These are phyloP conservation scores for Boletus calvinii DNA, from an alignment of 1,284 basidiomycete species.

Conservation along the genomic window DNA sequence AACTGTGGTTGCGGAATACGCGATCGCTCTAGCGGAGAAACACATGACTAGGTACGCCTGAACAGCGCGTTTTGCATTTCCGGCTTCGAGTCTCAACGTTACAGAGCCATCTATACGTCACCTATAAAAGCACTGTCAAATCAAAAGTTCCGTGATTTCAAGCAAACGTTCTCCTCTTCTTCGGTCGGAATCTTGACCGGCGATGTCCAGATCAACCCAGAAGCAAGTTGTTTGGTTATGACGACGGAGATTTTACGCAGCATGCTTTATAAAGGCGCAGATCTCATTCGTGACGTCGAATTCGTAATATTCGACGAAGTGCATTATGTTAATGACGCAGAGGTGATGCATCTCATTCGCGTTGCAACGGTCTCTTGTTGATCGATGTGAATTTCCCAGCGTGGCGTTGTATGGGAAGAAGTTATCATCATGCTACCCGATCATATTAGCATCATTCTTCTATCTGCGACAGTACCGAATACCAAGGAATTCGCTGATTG, in stretches of 20 bases:
- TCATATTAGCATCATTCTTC: constrained; percentile 93
- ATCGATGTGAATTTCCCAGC: constrained; percentile 45
- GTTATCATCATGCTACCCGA: constrained; percentile 99
- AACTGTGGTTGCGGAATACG: constrained; percentile 99
- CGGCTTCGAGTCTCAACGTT: constrained; percentile 5
- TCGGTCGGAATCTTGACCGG: constrained; percentile 97
- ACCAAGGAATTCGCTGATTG: constrained; percentile 98
- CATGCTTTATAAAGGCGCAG: constrained; percentile 99
- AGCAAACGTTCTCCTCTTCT: constrained; percentile 89
- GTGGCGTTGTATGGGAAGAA: constrained; percentile 99
- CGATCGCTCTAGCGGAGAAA: constrained; percentile 93
- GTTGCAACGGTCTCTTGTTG: constrained; percentile 8
- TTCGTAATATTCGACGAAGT: constrained; percentile 99
- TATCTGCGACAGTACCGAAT: constrained; percentile 98
- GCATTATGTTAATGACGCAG: constrained; percentile 99
- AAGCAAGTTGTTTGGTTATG: constrained; percentile 97
- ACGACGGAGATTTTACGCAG: constrained; percentile 98
- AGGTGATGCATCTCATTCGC: constrained; percentile 54
- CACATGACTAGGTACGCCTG: constrained; percentile 90
- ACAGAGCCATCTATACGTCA: constrained; percentile 95
- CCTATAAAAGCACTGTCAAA: constrained; percentile 99
- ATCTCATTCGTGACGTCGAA: constrained; percentile 97
- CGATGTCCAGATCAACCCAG: constrained; percentile 99
- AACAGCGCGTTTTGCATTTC: constrained; percentile 14
- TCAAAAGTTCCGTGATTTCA: constrained; percentile 99